Evolutionary conservation across 768 basidiomycete species (phyloP), one percentile per base, ranked within the genome.

Genomic region (Collybia mongolica): DNA sequence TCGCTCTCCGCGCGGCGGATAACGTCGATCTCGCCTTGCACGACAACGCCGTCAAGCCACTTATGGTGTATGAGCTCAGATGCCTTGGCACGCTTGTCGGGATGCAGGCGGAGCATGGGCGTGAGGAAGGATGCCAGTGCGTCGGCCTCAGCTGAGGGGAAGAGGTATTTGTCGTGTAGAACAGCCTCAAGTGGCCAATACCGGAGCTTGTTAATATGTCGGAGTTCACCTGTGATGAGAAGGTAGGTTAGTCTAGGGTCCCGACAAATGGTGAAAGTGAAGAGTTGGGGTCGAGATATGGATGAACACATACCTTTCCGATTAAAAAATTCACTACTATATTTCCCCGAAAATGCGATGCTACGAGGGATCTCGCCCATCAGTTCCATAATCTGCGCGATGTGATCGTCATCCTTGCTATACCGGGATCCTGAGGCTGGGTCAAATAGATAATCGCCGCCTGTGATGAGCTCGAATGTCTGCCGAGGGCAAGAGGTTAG

Each of bases 371-470:
- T 79, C 57, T 97, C 93, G 39, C 95, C 96, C 63, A 98, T 75
- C 9, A 98, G 79, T 71, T 99, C 96, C 67, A 98, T 92, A 56
- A 98, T 92, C 72, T 99, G 97, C 2, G 97, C 96, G 53, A 98
- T 92, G 62, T 99, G 95, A 63, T 93, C 90, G 65, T 95, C 93
- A 68, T 96, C 93, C 67, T 98, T 98, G 72, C 87, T 91, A 64
- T 97, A 98, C 37, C 94, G 84, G 42, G 91, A 86, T 2, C 96
- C 96, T 1, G 91, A 90, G 18, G 93, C 93, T 0, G 96, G 96
- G 64, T 98, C 97, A 64, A 99, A 99, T 32, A 99, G 81, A 69
- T 98, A 99, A 66, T 98, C 96, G 18, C 97, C 96, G 17, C 96
- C 96, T 0, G 90, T 93, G 55, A 98, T 83, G 37, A 98, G 82